These are phyloP conservation scores for Ceratobasidium sp. DNA, from an alignment of 1,284 basidiomycete genomes.

Conservation along the genomic window DNA sequence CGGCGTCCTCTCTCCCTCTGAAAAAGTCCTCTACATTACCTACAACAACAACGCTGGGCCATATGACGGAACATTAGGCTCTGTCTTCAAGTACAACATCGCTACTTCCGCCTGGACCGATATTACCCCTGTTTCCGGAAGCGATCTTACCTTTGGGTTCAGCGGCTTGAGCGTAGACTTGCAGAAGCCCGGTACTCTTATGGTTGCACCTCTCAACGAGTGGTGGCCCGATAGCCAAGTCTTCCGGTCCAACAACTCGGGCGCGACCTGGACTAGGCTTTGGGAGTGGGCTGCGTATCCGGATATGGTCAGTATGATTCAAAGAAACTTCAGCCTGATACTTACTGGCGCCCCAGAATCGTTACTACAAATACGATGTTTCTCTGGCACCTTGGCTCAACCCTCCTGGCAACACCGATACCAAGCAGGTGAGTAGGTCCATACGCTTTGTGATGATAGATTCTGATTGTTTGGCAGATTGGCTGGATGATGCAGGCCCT, in stretches of 20 bases:
- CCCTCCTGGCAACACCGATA: conserved; percentile 47
- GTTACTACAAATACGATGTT: conserved; percentile 70
- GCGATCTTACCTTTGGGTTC: conserved; percentile 66
- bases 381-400: conserved; percentile 69
- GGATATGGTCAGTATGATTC: conserved; percentile 15
- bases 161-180: conserved; percentile 73
- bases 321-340: neutral
- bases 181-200: conserved; percentile 72
- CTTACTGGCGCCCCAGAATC: conserved; percentile 54
- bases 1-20: conserved; percentile 71
- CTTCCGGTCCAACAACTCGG: conserved; percentile 71
- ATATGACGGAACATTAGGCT: conserved; percentile 64
- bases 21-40: conserved; percentile 71
- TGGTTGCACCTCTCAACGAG: conserved; percentile 76
- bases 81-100: conserved; percentile 64
- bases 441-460: too few species aligned
- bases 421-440: conserved; percentile 55
- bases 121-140: conserved; percentile 66
- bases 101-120: conserved; percentile 66
- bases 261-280: conserved; percentile 68
- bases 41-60: conserved; percentile 67
- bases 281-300: conserved; percentile 65
- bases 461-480: too few species aligned
- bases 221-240: conserved; percentile 78
- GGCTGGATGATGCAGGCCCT: conserved; percentile 65